Percentiles rank a stretch among this genome's conserved stretches.
phyloP scores from a whole-genome alignment of 306 rosid genomes.

The Dryas alaskensis region DNA sequence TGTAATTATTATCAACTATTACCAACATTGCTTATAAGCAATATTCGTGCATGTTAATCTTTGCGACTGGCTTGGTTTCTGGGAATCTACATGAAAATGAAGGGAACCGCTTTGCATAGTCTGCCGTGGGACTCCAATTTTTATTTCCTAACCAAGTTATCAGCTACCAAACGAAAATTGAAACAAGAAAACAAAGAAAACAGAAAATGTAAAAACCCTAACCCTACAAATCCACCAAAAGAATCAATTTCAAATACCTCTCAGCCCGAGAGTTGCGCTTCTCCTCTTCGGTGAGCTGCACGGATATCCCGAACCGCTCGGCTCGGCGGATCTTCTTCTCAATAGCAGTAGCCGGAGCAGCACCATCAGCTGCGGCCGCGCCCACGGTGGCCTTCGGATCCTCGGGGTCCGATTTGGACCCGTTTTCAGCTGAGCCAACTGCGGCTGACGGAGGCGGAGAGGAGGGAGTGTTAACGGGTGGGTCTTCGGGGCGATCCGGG shows the following conservation, averaged over 20 bases:
- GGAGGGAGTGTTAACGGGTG: slow-evolving; percentile 6
- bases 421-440: slow-evolving; percentile 13
- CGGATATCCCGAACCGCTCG: slow-evolving; percentile 86
- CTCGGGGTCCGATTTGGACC: slow-evolving; percentile 23
- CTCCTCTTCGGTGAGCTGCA: slow-evolving; percentile 67
- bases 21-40: background rate
- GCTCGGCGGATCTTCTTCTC: slow-evolving; percentile 87
- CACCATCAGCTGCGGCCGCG: slow-evolving; percentile 15
- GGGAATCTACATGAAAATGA: too few relatives aligned
- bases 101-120: too few relatives aligned
- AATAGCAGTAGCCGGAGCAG: slow-evolving; percentile 41
- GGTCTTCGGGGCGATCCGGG: slow-evolving; percentile 31
- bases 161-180: background rate
- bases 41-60: background rate
- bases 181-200: background rate
- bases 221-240: slow-evolving; percentile 15
- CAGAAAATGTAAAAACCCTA: background rate
- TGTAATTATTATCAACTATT: background rate
- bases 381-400: slow-evolving; percentile 31
- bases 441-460: slow-evolving; percentile 11
- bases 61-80: too few relatives aligned
- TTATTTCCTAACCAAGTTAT: background rate
- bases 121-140: too few relatives aligned
- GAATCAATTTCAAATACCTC: slow-evolving; percentile 40
- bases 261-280: slow-evolving; percentile 91